phyloP scores from a whole-genome alignment of 176 grass and related monocot genomes.

The Echinochloa phyllopogon region DNA sequence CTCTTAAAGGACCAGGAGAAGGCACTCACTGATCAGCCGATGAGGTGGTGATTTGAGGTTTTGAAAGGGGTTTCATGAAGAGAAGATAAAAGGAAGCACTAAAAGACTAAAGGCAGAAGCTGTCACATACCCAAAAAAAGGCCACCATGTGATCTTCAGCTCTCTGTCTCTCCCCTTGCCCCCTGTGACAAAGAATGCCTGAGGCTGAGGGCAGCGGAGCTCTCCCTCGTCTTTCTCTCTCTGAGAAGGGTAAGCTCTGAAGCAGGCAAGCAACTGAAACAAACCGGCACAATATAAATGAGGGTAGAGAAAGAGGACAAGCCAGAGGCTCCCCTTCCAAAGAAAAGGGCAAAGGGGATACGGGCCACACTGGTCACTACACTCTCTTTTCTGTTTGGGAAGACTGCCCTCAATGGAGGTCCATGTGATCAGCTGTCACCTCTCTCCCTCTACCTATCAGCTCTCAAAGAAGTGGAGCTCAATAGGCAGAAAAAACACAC shows the following conservation, averaged over 20 bases:
- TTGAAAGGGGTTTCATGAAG: slow-evolving; percentile 61
- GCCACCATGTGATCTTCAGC: slow-evolving; percentile 67
- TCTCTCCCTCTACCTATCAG: slow-evolving; percentile 39
- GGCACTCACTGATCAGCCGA: slow-evolving; percentile 39
- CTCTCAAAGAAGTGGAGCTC: slow-evolving; percentile 5
- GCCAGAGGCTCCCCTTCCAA: slow-evolving; percentile 46
- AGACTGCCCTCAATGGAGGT: slow-evolving; percentile 45
- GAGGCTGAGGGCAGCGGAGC: slow-evolving; percentile 11
- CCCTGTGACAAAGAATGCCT: slow-evolving; percentile 35
- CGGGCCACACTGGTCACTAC: slow-evolving; percentile 32
- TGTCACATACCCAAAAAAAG: slow-evolving; percentile 65
- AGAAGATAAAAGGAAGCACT: slow-evolving; percentile 56
- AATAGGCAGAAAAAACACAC: not conserved
- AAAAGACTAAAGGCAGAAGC: slow-evolving; percentile 61
- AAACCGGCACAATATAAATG: slow-evolving; percentile 58
- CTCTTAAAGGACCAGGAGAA: slow-evolving; percentile 46
- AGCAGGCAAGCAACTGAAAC: slow-evolving; percentile 44
- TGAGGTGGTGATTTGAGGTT: slow-evolving; percentile 50
- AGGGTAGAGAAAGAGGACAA: slow-evolving; percentile 48
- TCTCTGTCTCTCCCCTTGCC: slow-evolving; percentile 46
- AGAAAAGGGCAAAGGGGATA: slow-evolving; percentile 49
- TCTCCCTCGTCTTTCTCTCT: slow-evolving; percentile 7
- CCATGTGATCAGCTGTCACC: slow-evolving; percentile 56
- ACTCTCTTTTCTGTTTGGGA: slow-evolving; percentile 35
- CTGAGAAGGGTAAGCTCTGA: slow-evolving; percentile 17